phyloP scores from a whole-genome alignment of 2,329 filamentous ascomycete species.

The Colletotrichum cordylinicola region DNA sequence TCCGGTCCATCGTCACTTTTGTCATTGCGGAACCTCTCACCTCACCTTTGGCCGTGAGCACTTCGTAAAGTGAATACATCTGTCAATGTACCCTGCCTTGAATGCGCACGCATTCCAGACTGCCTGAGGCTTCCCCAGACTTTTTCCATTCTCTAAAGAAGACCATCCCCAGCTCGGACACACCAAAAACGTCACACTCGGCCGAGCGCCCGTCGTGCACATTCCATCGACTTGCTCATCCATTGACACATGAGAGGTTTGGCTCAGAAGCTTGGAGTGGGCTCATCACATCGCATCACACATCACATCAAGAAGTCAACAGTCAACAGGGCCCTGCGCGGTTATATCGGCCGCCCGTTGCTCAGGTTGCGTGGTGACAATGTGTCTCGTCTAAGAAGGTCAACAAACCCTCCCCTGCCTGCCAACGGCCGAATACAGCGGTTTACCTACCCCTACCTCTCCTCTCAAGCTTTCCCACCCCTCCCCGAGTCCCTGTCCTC shows the following conservation, averaged over 20 bases:
- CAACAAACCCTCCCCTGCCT: slow-evolving; percentile 8
- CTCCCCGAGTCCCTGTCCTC: background rate
- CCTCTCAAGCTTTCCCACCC: background rate
- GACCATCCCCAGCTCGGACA: background rate
- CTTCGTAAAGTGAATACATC: background rate
- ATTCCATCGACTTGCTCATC: background rate
- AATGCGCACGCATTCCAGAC: background rate
- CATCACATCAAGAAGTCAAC: background rate
- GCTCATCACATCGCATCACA: background rate
- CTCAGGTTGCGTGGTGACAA: slow-evolving; percentile 13
- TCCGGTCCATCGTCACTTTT: background rate
- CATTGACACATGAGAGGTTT: background rate
- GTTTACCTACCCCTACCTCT: slow-evolving; percentile 15
- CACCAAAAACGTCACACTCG: background rate
- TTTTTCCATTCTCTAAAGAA: background rate
- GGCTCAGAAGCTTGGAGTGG: background rate
- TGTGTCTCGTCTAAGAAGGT: slow-evolving; percentile 16
- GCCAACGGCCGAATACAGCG: background rate
- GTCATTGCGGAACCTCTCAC: background rate
- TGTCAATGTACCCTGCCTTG: background rate
- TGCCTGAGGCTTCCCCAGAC: background rate
- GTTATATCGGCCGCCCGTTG: background rate
- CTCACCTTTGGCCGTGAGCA: background rate
- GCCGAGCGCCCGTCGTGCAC: background rate
- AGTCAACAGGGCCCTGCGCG: background rate